Base-by-base conservation (phyloP, 371 early-diverging fungal species). In the Mucor piriformis region DNA sequence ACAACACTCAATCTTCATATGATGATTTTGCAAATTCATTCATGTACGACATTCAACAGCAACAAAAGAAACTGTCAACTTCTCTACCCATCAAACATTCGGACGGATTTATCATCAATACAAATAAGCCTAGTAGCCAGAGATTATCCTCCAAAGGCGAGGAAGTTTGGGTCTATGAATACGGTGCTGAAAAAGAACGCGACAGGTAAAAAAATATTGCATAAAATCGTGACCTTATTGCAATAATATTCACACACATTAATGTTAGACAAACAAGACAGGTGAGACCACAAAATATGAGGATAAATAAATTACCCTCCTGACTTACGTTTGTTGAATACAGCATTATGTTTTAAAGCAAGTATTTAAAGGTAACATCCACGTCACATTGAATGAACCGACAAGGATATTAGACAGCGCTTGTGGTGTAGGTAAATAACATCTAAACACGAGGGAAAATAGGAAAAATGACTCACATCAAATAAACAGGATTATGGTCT, bases 401-500 rank as follows among this genome's bases (percentile, higher is more conserved):
- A 32, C 33, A 34, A 46, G 44, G 33, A 64, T 69, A 33, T 35
- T 69, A n/a, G 69, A 69, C 2, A 57, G 61, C 40, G 69, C 64
- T 18, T 69, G 64, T 50, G 64, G 69, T 10, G 57, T 61, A 38
- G 69, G 67, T 58, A 59, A 52, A 20, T 15, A 42, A 50, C 21
- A 8, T 11, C 1, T 44, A 10, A 2, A 10, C 23, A 20, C 6
- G 6, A 1, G 7, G 1, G 24, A 44, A 24, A 44, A 24, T 16
- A 24, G 8, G 6, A 12, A 33, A 40, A 49, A 56, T 56, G 25
- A 47, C 18, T 44, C 21, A 40, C 27, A 2, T 38, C 6, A 25
- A 18, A 16, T 7, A 24, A 48, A 40, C 8, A 34, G 72, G 72
- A 27, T 67, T 80, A 23, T 87, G 87, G 87, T 73, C 84, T 8